A percentile compares a stretch with the other conserved stretches of the same genome.
Evolutionary conservation across 495 filamentous ascomycete genomes (phyloP).

Genomic region (Hyaloscypha finlandica): DNA sequence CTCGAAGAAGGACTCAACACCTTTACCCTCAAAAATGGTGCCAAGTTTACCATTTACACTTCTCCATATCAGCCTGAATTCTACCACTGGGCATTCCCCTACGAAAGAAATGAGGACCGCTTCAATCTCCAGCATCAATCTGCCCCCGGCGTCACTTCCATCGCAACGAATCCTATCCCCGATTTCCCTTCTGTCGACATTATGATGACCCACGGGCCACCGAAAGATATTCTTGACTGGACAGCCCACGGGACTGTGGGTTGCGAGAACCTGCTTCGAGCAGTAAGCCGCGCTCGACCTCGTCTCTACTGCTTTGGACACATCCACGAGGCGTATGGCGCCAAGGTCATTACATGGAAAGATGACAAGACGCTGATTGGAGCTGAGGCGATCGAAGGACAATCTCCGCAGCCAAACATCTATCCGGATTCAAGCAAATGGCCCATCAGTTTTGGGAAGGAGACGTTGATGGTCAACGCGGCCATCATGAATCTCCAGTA

Average conservation of each 20-base stretch:
- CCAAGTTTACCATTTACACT: constrained; percentile 65
- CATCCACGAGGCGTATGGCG: constrained; percentile 76
- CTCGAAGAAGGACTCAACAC: constrained; percentile 65
- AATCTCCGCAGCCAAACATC: constrained; percentile 44
- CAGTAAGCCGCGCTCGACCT: constrained; percentile 57
- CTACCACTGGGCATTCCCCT: constrained; percentile 64
- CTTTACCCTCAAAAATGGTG: constrained; percentile 60
- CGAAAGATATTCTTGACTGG: constrained; percentile 57
- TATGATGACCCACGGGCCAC: constrained; percentile 76
- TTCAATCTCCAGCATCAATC: constrained; percentile 33
- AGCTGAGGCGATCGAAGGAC: constrained; percentile 42
- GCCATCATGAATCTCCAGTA: constrained; percentile 43
- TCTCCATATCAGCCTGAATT: constrained; percentile 70
- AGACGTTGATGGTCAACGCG: constrained; percentile 77
- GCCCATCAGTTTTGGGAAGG: constrained; percentile 46
- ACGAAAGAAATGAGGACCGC: constrained; percentile 51
- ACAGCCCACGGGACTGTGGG: constrained; percentile 49
- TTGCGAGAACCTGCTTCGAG: constrained; percentile 57
- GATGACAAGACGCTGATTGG: constrained; percentile 37
- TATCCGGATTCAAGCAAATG: constrained; percentile 44
- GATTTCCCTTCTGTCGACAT: constrained; percentile 58
- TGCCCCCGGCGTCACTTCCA: constrained; percentile 31
- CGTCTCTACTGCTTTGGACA: constrained; percentile 72
- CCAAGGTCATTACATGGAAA: constrained; percentile 57
- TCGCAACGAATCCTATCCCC: constrained; percentile 44